A percentile compares a stretch with the other conserved stretches of the same genome.
phyloP scores from a whole-genome alignment of 106 monocot species.

The Dendrobium catenatum region DNA sequence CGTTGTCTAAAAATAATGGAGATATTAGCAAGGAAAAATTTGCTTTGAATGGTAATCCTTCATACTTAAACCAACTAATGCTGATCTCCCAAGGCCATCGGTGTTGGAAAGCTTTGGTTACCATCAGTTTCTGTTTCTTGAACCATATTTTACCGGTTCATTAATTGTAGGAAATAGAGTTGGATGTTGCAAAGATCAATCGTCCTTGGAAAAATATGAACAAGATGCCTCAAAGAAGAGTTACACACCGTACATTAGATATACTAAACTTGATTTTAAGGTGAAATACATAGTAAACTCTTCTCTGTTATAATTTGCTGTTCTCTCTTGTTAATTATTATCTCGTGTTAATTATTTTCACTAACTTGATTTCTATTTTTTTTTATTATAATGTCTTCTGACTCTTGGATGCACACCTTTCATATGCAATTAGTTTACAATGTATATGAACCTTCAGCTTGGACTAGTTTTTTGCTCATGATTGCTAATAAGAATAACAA shows the following conservation, averaged over 20 bases:
- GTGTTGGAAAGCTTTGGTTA: neutral
- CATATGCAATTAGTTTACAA: neutral
- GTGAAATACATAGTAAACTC: conserved; percentile 17
- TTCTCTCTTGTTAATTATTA: neutral
- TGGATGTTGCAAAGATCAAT: conserved; percentile 9
- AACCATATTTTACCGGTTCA: neutral
- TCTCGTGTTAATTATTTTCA: neutral
- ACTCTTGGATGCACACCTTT: neutral
- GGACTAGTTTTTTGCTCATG: neutral
- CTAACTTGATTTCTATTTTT: neutral
- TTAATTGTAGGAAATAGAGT: conserved; percentile 17
- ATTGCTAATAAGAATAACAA: neutral
- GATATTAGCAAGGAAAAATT: neutral
- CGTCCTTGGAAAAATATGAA: conserved; percentile 8
- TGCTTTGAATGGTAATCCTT: conserved; percentile 5
- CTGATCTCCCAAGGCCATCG: neutral
- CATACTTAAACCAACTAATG: neutral
- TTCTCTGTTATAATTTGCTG: neutral
- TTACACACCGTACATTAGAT: conserved; percentile 70
- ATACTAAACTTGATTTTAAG: conserved; percentile 94
- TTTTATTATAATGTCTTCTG: neutral
- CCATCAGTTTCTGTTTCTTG: neutral
- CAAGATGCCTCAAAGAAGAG: conserved; percentile 33
- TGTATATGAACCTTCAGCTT: neutral
- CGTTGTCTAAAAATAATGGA: neutral